Percentiles rank a stretch among this genome's conserved stretches.
These are phyloP conservation scores for Talaromyces islandicus DNA, from an alignment of 2,329 filamentous ascomycete species.

Conservation along the genomic window DNA sequence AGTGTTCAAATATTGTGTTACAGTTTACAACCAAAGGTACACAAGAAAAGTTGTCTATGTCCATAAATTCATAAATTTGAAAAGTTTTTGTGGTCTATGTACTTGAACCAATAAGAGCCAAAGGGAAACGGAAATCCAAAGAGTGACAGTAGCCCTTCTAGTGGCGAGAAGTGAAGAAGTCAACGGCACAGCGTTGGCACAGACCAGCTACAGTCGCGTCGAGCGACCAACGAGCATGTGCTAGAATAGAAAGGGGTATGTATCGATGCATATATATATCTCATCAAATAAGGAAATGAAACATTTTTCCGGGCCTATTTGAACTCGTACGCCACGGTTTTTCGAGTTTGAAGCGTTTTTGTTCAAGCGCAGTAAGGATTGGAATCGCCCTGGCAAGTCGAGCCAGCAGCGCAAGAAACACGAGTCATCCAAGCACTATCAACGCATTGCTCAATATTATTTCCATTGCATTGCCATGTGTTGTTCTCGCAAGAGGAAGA, in stretches of 20 bases:
- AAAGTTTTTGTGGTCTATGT: background rate
- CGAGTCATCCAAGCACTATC: conserved; percentile 3
- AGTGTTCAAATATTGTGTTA: background rate
- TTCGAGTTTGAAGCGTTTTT: background rate
- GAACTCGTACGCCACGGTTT: background rate
- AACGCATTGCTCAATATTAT: conserved; percentile 5
- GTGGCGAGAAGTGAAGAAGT: background rate
- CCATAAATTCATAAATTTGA: background rate
- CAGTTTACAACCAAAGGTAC: background rate
- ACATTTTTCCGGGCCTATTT: background rate
- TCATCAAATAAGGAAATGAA: background rate
- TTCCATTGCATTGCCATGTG: conserved; percentile 6
- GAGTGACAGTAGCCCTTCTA: background rate
- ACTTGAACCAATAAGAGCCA: background rate
- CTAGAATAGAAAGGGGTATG: background rate
- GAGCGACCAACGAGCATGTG: background rate
- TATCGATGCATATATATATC: background rate
- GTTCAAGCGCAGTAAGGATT: conserved; percentile 5
- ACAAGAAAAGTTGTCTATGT: background rate
- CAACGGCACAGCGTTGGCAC: background rate
- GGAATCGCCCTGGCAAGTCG: conserved; percentile 5
- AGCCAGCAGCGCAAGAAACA: conserved; percentile 2
- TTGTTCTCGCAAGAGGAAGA: conserved; percentile 2
- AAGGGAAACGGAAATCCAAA: background rate
- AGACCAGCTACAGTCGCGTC: background rate